These are phyloP conservation scores for Scortechinia acanthostroma DNA, from an alignment of 2,329 filamentous ascomycete species.

Conservation along the genomic window DNA sequence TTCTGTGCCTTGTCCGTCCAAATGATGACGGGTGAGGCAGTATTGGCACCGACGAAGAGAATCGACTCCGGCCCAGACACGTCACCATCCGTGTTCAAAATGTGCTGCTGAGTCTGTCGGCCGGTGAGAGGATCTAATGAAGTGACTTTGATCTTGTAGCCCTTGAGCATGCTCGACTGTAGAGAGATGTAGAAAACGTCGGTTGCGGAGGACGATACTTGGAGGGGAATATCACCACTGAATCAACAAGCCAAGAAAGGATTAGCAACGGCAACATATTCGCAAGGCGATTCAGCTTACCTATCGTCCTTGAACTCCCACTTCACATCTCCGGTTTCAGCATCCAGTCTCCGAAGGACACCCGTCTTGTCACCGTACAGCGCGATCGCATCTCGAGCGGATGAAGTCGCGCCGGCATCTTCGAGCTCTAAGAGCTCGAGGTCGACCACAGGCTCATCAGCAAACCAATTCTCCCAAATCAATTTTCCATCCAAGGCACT, in stretches of 20 bases:
- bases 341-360: neutral
- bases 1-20: slow-evolving; percentile 45
- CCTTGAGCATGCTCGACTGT: slow-evolving; percentile 45
- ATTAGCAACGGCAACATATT: neutral
- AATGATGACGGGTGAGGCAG: slow-evolving; percentile 42
- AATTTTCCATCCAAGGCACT: neutral
- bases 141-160: slow-evolving; percentile 55
- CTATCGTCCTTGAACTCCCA: slow-evolving; percentile 2
- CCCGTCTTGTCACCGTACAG: neutral
- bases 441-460: neutral
- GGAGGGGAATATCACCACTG: slow-evolving; percentile 33
- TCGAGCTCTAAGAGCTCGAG: neutral
- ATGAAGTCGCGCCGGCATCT: neutral
- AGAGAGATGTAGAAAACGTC: slow-evolving; percentile 54
- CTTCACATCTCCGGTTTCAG: neutral
- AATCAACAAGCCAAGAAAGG: neutral
- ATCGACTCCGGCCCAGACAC: slow-evolving; percentile 37
- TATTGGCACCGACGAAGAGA: slow-evolving; percentile 43
- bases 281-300: neutral
- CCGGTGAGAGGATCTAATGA: slow-evolving; percentile 52
- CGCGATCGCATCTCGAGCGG: neutral
- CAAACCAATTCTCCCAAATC: slow-evolving; percentile 2
- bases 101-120: slow-evolving; percentile 45
- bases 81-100: slow-evolving; percentile 50
- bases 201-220: slow-evolving; percentile 49